Evolutionary conservation across 768 basidiomycete species (phyloP), one percentile per base, ranked within the genome.

Genomic region (Naganishia randhawae): DNA sequence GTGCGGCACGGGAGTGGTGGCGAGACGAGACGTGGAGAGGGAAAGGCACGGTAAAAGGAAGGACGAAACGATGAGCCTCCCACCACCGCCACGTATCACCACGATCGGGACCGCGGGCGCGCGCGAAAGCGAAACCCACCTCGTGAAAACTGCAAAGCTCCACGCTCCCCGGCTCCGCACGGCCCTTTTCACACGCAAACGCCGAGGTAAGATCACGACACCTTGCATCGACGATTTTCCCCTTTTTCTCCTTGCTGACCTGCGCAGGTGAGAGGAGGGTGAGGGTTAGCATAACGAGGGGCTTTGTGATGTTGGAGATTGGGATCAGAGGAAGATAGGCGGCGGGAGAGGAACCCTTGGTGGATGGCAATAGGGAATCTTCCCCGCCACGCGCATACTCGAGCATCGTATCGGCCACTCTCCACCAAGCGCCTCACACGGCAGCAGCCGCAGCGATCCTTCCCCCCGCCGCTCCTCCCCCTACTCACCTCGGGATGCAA

Each of bases 191-290:
- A 76, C 89, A 90, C 1, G 82, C 87, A 8, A 86, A 86, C 25
- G 92, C 82, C 74, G 89, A 92, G 11, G 96, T 98, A 66, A 99
- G 83, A 80, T 99, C 96, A 66, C 96, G 84, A 84, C 96, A 99
- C 67, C 92, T 85, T 16, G 95, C 95, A 82, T 99, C 96, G 32
- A 99, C 94, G 0, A 94, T 87, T 76, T 90, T 93, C 5, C 96
- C 96, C 80, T 98, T 99, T 84, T 98, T 99, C 83, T 98, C 96
- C 77, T 91, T 94, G 27, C 91, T 87, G 4, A 97, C 91, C 93
- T 96, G 72, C 8, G 4, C 11, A 11, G 45, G 25, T 8, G 45
- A 48, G 8, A 27, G 8, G 45, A 4, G 25, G 3, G 45, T 48
- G 45, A n/a, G 19, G 45, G 11, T 19, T 4, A 7, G 41, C 19